Base-by-base conservation (phyloP, 2,329 filamentous ascomycete species). In the Aulographum hederae region DNA sequence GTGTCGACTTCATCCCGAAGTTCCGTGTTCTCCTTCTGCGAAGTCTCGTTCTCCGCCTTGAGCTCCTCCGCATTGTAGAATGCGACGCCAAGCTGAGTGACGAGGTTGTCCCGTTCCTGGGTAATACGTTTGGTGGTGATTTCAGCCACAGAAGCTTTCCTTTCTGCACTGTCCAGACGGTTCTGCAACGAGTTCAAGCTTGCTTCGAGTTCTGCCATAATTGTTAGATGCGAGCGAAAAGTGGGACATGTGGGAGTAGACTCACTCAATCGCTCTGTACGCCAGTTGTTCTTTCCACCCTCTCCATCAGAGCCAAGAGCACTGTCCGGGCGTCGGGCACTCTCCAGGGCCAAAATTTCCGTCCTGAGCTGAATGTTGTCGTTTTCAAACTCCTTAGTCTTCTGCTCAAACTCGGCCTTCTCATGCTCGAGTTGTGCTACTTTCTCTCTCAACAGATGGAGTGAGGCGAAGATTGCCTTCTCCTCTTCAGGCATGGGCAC, bases 31-130 rank as follows among this genome's bases (percentile, higher is more conserved):
- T 56, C 53, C 5, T 38, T 37, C 12, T 34, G 38, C 25, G 57
- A 34, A 13, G 46, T 44, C 28, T 56, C 48, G 34, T 60, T 61
- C 40, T 63, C 61, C 6, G 39, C 48, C 45, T 56, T 59, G 19
- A 63, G 41, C 40, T 57, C 58, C 44, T 56, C 67, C 40, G 68
- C 66, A 20, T 66, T 69, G 34, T 61, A 57, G 32, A 67, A 73
- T 4, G 71, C 71, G 31, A 70, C 61, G 18, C 67, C 66, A 4
- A 74, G 58, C 42, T 74, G 73, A 32, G 62, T 63, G 30, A 76
- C 58, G 23, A 75, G 65, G 29, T 70, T 68, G 40, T 79, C 73
- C 18, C 72, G 65, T 48, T 80, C 76, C 18, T 67, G 61, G 3
- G 62, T 60, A 26, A 78, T 52, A 3, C 70, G 65, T 38, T 74